phyloP scores from a whole-genome alignment of 768 basidiomycete genomes.

The Termitomyces sp. region DNA sequence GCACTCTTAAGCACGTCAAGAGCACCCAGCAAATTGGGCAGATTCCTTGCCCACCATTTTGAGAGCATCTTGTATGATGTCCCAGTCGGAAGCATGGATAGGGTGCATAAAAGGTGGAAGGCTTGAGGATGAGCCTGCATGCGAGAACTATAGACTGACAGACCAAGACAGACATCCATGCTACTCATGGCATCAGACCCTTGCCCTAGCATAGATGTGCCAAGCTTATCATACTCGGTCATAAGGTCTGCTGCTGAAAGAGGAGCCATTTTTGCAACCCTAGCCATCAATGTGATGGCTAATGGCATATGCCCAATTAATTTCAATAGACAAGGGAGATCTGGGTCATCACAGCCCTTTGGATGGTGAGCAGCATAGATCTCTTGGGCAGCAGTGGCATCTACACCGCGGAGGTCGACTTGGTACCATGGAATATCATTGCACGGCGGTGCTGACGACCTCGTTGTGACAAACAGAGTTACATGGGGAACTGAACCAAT shows the following conservation, averaged over 20 bases:
- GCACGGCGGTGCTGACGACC: conserved; percentile 19
- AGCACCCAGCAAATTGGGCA: conserved; percentile 1
- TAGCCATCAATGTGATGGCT: conserved; percentile 28
- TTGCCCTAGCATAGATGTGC: conserved; percentile 1
- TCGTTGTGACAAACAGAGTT: background rate
- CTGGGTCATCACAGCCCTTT: conserved; percentile 12
- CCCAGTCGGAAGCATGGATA: conserved; percentile 20
- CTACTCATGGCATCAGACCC: conserved; percentile 4
- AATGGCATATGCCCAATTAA: conserved; percentile 24
- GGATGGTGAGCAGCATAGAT: conserved; percentile 17
- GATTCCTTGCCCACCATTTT: conserved; percentile 6
- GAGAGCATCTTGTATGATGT: conserved; percentile 9
- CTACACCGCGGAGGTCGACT: conserved; percentile 10
- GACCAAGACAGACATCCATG: background rate
- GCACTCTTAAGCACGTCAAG: conserved; percentile 4
- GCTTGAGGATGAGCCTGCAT: background rate
- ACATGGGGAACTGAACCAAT: background rate
- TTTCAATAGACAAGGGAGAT: conserved; percentile 17
- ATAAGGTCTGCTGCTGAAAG: background rate
- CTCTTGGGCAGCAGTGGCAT: conserved; percentile 14
- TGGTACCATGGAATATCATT: conserved; percentile 18
- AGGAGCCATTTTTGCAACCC: conserved; percentile 1
- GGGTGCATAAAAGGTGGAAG: background rate
- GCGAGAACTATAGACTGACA: background rate
- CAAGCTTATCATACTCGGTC: background rate